These are phyloP conservation scores for Aspergillus tanneri DNA, from an alignment of 2,329 filamentous ascomycete genomes.

Conservation along the genomic window DNA sequence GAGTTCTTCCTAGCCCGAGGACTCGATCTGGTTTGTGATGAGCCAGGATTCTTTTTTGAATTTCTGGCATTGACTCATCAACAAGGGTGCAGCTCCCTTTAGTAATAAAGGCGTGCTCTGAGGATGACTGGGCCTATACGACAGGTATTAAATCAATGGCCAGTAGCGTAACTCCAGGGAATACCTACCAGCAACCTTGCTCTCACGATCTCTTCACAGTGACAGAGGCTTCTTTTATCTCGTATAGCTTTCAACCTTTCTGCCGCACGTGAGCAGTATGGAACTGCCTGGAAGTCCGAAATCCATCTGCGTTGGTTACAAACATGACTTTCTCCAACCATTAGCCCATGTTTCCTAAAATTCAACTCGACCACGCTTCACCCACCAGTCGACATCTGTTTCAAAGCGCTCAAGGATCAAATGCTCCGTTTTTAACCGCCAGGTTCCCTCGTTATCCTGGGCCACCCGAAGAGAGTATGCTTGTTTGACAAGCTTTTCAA, in stretches of 20 bases:
- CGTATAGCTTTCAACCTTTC: slow-evolving; percentile 1
- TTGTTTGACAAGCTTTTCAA: background rate
- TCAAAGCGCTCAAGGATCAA: slow-evolving; percentile 1
- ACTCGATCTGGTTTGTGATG: slow-evolving; percentile 6
- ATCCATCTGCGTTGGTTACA: slow-evolving; percentile 3
- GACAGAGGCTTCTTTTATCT: background rate
- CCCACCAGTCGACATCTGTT: slow-evolving; percentile 4
- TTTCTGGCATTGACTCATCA: slow-evolving; percentile 3
- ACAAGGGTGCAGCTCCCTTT: slow-evolving; percentile 1
- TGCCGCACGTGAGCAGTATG: background rate
- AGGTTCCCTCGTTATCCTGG: slow-evolving; percentile 5
- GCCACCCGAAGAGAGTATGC: slow-evolving; percentile 1
- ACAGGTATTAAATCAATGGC: background rate
- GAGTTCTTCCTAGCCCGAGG: background rate
- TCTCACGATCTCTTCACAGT: background rate
- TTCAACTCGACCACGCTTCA: background rate
- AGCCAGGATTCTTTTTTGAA: slow-evolving; percentile 1
- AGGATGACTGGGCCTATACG: background rate
- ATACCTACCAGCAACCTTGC: slow-evolving; percentile 2
- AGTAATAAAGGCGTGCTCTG: slow-evolving; percentile 1
- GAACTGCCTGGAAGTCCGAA: slow-evolving; percentile 4
- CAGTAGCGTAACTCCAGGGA: background rate
- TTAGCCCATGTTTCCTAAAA: background rate
- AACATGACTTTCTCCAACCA: background rate
- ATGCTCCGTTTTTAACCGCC: slow-evolving; percentile 3